A percentile compares a stretch with the other conserved stretches of the same genome.
Evolutionary conservation across 176 grass and related monocot genomes (phyloP).

Genomic region (Alopecurus myosuroides): DNA sequence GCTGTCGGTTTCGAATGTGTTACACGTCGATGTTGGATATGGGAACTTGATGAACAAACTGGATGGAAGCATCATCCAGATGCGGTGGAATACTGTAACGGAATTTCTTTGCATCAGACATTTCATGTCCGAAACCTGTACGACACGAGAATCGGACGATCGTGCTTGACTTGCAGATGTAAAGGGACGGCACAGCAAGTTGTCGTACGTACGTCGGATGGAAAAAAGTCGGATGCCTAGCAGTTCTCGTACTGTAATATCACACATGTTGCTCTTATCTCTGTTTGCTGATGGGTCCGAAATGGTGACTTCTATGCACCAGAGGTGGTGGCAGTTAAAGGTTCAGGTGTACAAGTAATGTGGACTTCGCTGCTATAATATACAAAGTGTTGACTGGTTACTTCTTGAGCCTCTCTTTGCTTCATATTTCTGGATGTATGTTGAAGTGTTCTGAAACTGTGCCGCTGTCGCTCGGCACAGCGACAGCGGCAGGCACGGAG

Average conservation of each 20-base stretch:
- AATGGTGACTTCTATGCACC: not conserved
- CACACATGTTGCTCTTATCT: slow-evolving; percentile 11
- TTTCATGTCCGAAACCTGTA: too few relatives aligned
- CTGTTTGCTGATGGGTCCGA: slow-evolving; percentile 7
- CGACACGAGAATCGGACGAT: too few relatives aligned
- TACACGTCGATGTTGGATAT: not conserved
- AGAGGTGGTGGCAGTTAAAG: not conserved
- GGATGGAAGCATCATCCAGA: slow-evolving; percentile 7
- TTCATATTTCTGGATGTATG: not conserved
- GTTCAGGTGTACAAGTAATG: slow-evolving; percentile 9
- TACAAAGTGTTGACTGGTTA: not conserved
- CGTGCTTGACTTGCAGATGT: too few relatives aligned
- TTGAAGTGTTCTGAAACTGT: not conserved
- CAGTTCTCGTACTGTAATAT: too few relatives aligned
- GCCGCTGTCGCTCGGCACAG: too few relatives aligned
- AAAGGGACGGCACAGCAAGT: too few relatives aligned
- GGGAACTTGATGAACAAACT: not conserved
- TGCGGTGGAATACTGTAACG: slow-evolving; percentile 9
- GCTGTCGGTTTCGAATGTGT: not conserved
- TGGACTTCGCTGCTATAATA: not conserved
- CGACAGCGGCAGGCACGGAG: too few relatives aligned
- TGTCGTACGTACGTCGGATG: too few relatives aligned
- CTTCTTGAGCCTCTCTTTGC: not conserved
- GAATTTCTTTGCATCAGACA: too few relatives aligned
- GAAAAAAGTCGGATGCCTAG: too few relatives aligned